Evolutionary conservation across 2,329 filamentous ascomycete species (phyloP), one percentile per base, ranked within the genome.

Genomic region (Neonectria sp.): DNA sequence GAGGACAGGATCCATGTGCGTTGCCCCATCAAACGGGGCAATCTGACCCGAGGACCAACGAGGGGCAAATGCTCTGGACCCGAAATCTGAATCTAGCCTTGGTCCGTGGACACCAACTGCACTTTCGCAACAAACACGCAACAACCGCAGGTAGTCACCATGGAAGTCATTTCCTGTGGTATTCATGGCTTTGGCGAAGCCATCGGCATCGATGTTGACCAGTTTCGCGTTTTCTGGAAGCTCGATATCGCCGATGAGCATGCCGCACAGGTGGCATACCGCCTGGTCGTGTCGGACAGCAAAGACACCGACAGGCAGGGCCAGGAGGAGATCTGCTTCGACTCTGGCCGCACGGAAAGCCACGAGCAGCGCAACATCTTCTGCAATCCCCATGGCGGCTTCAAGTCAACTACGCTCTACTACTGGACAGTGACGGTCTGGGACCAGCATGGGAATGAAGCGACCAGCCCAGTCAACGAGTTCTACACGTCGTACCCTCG

Each of bases 401-500:
- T 82, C 63, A 73, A 70, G 21, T 81, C 80, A 2, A 78, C 79
- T 3, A 76, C 75, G 1, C 74, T 76, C 60, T 77, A 82, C 61
- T 78, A 78, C 67, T 82, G 81, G 80, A 74, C 69, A 21, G 78
- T 81, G 3, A 79, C 75, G 5, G 71, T 81, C 4, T 82, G 80
- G 79, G 78, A 81, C n/a, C 73, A 78, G 31, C 53, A 79, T 67
- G 79, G 72, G 3, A 66, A 73, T 8, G 35, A 66, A n/a, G 70
- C 70, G 1, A 70, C 65, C 7, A 79, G 79, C 52, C 48, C 67
- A 0, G 27, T 72, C 17, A 79, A 81, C 33, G 77, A 79, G 53
- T 81, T 82, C 63, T 83, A 81, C 69, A 82, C 80, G 1, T 78
- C 81, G 3, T 82, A 82, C 43, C 79, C 80, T 12, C 73, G 79